Evolutionary conservation across 2,329 filamentous ascomycete species (phyloP).

Genomic region (Tolypocladium guangdongense): DNA sequence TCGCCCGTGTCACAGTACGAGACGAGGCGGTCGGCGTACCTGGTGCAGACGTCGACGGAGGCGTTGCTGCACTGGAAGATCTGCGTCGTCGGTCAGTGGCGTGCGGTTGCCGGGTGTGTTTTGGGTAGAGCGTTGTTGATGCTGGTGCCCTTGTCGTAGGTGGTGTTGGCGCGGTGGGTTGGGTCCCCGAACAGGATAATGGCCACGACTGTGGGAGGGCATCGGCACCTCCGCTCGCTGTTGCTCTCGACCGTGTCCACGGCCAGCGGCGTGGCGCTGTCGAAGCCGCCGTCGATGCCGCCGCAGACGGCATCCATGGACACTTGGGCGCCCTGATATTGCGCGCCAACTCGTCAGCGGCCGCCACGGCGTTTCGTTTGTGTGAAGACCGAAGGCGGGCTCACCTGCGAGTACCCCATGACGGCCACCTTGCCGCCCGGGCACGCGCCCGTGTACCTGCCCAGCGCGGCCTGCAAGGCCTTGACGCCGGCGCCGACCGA

Average conservation of each 20-base stretch:
- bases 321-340: constrained; percentile 28
- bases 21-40: constrained; percentile 22
- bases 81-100: constrained; percentile 10
- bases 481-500: constrained; percentile 24
- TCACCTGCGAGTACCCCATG: constrained; percentile 30
- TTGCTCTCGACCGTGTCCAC: constrained; percentile 18
- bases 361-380: no score
- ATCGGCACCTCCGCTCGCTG: constrained; percentile 14
- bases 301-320: constrained; percentile 27
- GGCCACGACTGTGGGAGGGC: constrained; percentile 22
- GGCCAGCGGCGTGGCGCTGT: constrained; percentile 13
- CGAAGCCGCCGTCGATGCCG: constrained; percentile 16
- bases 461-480: constrained; percentile 18
- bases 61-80: constrained; percentile 25
- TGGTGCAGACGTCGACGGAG: constrained; percentile 17
- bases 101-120: no score
- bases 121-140: constrained; percentile 12
- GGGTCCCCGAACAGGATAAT: constrained; percentile 31
- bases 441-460: constrained; percentile 21
- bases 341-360: no score
- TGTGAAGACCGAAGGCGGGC: no score
- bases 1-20: constrained; percentile 33
- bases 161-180: constrained; percentile 22
- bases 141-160: constrained; percentile 27
- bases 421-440: constrained; percentile 29